These are phyloP conservation scores for Millerozyma miso DNA, from an alignment of 805 yeast species.

Conservation along the genomic window DNA sequence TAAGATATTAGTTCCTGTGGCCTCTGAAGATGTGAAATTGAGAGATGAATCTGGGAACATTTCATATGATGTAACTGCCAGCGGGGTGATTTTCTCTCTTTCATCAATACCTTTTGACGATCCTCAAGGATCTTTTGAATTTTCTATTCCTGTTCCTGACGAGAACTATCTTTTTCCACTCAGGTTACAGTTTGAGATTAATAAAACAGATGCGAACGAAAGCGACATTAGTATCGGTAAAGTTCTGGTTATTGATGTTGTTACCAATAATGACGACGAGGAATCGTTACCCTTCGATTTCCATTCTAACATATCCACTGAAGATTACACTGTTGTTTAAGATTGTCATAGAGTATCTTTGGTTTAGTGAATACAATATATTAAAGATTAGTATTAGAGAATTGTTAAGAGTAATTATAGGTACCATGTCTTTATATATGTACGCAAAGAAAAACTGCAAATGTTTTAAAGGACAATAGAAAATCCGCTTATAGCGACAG, in stretches of 20 bases:
- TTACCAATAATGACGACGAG: slow-evolving; percentile 46
- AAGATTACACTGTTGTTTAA: slow-evolving; percentile 46
- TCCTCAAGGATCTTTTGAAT: slow-evolving; percentile 72
- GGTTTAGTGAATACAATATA: neutral
- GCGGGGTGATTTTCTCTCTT: slow-evolving; percentile 66
- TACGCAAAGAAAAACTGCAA: neutral
- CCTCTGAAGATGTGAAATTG: slow-evolving; percentile 51
- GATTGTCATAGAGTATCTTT: neutral
- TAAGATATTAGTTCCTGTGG: slow-evolving; percentile 59
- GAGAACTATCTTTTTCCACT: slow-evolving; percentile 91
- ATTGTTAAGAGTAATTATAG: too few relatives aligned
- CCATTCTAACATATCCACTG: slow-evolving; percentile 53
- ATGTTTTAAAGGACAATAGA: slow-evolving; percentile 21
- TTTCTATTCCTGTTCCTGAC: slow-evolving; percentile 64
- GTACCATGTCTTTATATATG: neutral
- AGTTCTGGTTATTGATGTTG: slow-evolving; percentile 60
- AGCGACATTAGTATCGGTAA: slow-evolving; percentile 53
- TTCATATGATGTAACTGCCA: slow-evolving; percentile 56
- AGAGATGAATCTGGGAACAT: slow-evolving; percentile 48
- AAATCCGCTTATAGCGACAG: slow-evolving; percentile 55
- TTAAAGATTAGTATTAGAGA: too few relatives aligned
- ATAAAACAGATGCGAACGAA: slow-evolving; percentile 40
- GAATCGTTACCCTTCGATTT: slow-evolving; percentile 67
- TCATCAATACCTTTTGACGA: slow-evolving; percentile 49
- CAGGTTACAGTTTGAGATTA: slow-evolving; percentile 57